phyloP scores from a whole-genome alignment of 2,329 filamentous ascomycete species.

The Apiospora pterosperma region DNA sequence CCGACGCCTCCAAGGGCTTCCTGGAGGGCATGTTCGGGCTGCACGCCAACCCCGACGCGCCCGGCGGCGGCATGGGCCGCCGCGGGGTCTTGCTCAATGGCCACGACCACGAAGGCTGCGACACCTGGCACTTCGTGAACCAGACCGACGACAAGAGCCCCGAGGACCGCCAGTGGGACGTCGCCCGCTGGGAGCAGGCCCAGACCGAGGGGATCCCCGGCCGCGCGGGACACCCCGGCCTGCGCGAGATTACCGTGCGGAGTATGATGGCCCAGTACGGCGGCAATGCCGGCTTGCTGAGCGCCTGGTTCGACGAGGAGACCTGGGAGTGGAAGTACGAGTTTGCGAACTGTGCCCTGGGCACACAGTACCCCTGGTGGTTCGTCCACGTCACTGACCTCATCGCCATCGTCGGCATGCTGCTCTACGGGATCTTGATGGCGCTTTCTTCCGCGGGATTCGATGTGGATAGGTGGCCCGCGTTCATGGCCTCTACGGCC shows the following conservation, averaged over 20 bases:
- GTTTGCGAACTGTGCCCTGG: constrained; percentile 73
- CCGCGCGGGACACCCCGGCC: constrained; percentile 50
- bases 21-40: constrained; percentile 82
- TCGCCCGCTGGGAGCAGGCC: constrained; percentile 44
- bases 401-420: constrained; percentile 31
- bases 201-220: constrained; percentile 36
- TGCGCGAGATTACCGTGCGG: constrained; percentile 87
- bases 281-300: constrained; percentile 87
- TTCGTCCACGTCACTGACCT: constrained; percentile 73
- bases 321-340: constrained; percentile 77
- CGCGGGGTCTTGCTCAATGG: constrained; percentile 82
- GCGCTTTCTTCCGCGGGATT: not conserved
- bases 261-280: constrained; percentile 98
- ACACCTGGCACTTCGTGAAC: constrained; percentile 80
- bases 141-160: constrained; percentile 44
- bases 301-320: constrained; percentile 79
- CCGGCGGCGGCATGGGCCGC: constrained; percentile 62
- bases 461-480: constrained; percentile 8
- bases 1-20: constrained; percentile 69
- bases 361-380: constrained; percentile 95
- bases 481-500: not conserved
- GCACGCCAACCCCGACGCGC: constrained; percentile 56
- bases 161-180: constrained; percentile 47
- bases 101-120: constrained; percentile 93
- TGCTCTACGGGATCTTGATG: constrained; percentile 22